A percentile compares a stretch with the other conserved stretches of the same genome.
Conservation (phyloP, 768 basidiomycete genomes). For the Tulasnella sp. region DNA sequence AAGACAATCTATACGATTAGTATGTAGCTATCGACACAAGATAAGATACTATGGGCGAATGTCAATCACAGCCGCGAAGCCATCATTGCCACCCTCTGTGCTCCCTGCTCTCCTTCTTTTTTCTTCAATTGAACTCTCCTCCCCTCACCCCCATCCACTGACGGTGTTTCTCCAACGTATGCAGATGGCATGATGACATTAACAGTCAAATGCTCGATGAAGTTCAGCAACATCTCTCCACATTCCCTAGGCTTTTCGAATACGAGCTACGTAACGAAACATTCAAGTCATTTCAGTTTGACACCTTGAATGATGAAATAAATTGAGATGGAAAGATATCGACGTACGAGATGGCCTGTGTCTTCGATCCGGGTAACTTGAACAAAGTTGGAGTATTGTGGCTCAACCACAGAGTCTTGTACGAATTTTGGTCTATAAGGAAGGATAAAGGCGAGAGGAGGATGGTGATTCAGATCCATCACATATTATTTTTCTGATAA, state of each 20-base stretch:
- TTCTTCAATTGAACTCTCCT: too few species aligned
- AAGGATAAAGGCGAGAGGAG: neutral
- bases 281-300: neutral
- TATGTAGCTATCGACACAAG: too few species aligned
- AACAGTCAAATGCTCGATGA: too few species aligned
- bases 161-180: too few species aligned
- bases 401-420: neutral
- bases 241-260: neutral
- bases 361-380: neutral
- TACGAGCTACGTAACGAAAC: neutral
- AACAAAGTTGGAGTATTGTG: neutral
- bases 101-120: too few species aligned
- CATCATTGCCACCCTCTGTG: neutral
- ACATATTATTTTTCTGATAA: too few species aligned
- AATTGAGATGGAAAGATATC: neutral
- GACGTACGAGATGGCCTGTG: slow-evolving; percentile 1
- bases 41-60: too few species aligned
- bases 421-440: neutral
- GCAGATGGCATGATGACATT: too few species aligned
- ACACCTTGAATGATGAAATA: neutral
- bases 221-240: too few species aligned
- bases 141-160: too few species aligned
- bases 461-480: neutral
- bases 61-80: neutral
- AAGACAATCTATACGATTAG: too few species aligned